Base-by-base conservation (phyloP, 1,284 basidiomycete genomes). In the Fistulina hepatica region DNA sequence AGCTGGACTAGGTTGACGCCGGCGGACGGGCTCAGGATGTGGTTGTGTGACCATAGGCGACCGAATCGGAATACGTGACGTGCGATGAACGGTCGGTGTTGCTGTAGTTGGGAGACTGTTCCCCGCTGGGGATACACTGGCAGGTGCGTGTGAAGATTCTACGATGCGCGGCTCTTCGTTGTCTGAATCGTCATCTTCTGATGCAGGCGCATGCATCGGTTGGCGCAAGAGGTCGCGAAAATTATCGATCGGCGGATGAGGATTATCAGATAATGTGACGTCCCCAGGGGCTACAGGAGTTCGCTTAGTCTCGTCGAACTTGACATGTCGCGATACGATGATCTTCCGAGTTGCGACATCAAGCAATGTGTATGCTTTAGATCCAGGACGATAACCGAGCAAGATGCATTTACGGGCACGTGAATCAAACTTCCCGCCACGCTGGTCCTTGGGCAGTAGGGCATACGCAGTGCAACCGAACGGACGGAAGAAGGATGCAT, bases 271-370 rank as follows among this genome's bases (percentile, higher is more conserved):
- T n/a, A n/a, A n/a, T n/a, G n/a, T n/a, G n/a, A n/a, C n/a, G n/a
- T n/a, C n/a, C n/a, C n/a, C n/a, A n/a, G n/a, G n/a, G n/a, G n/a
- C n/a, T n/a, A n/a, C n/a, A n/a, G n/a, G n/a, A n/a, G n/a, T n/a
- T n/a, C n/a, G n/a, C n/a, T n/a, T n/a, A 16, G 27, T 16, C 7
- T 54, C 47, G 33, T 53, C 42, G 34, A 55, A 52, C 3, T 37
- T 44, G 22, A 53, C 51, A 39, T 52, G 46, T 11, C 45, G 40
- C 15, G 39, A 43, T 26, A 39, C 17, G 32, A 53, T 33, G 0
- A 48, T 33, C 22, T 43, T 40, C n/a, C 41, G 21, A 6, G 42
- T 47, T 11, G 33, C 22, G 3, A 36, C 10, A 28, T 53, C 44
- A 6, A 47, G 39, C 6, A 52, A 44, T 1, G 45, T 43, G 34